Evolutionary conservation across 306 rosid genomes (phyloP).

Genomic region (Macrotyloma uniflorum): DNA sequence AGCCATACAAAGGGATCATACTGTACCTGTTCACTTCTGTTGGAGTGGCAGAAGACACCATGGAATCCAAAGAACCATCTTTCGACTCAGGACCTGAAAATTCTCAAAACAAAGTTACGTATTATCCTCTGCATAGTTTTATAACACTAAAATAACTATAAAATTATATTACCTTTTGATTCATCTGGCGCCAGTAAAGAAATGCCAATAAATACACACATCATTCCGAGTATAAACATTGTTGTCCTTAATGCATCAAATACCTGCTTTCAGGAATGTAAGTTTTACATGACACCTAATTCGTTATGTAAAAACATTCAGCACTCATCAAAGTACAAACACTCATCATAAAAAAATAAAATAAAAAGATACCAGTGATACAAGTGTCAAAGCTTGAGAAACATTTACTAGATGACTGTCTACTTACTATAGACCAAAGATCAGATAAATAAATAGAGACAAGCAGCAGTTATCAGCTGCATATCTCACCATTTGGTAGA

Average conservation of each 20-base stretch:
- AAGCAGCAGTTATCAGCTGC: conserved; percentile 7
- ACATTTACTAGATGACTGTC: not conserved
- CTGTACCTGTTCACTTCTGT: conserved; percentile 72
- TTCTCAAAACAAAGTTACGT: conserved; percentile 37
- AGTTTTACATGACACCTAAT: conserved; percentile 36
- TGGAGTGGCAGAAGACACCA: conserved; percentile 62
- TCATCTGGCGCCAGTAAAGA: conserved; percentile 97
- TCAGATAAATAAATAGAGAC: not conserved
- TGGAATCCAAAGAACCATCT: conserved; percentile 65
- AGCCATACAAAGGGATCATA: not conserved
- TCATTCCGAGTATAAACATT: conserved; percentile 90
- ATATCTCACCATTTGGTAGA: conserved; percentile 24
- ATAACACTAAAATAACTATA: conserved; percentile 24
- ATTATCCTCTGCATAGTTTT: conserved; percentile 25
- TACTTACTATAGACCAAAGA: conserved; percentile 4
- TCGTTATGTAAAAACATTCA: conserved; percentile 12
- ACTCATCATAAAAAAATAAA: not conserved
- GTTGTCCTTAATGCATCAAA: conserved; percentile 88
- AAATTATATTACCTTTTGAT: conserved; percentile 66
- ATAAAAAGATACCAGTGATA: not conserved
- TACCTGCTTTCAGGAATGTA: conserved; percentile 65
- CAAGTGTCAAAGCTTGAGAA: not conserved
- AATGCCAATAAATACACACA: conserved; percentile 91
- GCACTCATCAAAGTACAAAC: conserved; percentile 17
- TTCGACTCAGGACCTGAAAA: conserved; percentile 71